Evolutionary conservation across 129 eudicot genomes (phyloP), one percentile per base, ranked within the genome.

Genomic region (Helichrysum umbraculigerum): DNA sequence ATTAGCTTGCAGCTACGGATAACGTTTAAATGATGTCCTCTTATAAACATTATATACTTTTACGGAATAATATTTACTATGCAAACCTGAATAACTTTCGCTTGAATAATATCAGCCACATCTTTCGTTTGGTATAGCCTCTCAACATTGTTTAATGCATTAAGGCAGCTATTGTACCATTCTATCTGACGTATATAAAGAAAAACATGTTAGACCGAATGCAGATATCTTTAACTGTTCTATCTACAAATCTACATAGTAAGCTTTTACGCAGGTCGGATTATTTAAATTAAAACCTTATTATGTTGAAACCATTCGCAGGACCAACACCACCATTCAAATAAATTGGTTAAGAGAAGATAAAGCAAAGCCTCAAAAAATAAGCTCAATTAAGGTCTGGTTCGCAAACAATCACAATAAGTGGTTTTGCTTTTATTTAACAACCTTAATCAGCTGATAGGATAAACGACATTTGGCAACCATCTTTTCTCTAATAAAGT

Each of bases 71-170:
- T 63, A 37, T 32, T 58, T 21, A 56, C 58, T 22, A 41, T 58
- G 61, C 78, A 70, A 59, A 82, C 98, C 97, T 93, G 97, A 74
- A 88, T 42, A 82, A 88, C 98, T 84, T 93, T 93, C 65, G 85
- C 85, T 81, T 93, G 92, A 80, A 93, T 79, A 50, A 83, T 76
- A 75, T 90, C 85, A 74, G 90, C 92, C 59, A 85, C 79, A 7
- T 90, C 96, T 78, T 93, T 90, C 81, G 86, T 93, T 63, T 90
- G 88, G 82, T 87, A 84, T 47, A 86, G 83, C 78, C 82, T 84
- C 83, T 93, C 89, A 71, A 87, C 72, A 71, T 87, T 88, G 77
- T 88, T 86, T 78, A 93, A 79, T 39, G 89, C 96, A 70, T 88
- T 88, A 66, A 79, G 73, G 82, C 93, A 88, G 72, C 76, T 83